Conservation (phyloP, 345 rosid genomes). For the Eucalyptus shirleyi region DNA sequence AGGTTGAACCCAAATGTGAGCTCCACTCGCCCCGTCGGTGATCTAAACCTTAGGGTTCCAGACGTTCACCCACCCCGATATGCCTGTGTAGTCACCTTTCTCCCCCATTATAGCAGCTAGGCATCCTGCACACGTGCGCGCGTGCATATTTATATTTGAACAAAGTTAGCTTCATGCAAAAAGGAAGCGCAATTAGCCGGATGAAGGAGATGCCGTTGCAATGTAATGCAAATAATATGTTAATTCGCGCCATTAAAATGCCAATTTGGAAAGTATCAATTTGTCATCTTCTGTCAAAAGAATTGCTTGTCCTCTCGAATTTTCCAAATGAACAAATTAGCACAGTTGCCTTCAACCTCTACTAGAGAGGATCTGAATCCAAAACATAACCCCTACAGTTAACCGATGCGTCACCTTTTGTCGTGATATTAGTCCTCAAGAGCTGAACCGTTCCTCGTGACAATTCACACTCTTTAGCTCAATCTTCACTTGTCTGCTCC, state of each 20-base stretch:
- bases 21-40: not conserved
- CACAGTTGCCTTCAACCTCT: not conserved
- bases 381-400: not conserved
- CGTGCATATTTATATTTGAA: fast-evolving
- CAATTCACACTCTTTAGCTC: not conserved
- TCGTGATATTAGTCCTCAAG: not conserved
- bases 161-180: not conserved
- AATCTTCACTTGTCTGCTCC: not conserved
- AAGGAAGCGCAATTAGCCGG: not conserved
- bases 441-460: not conserved
- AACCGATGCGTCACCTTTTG: fast-evolving
- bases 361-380: not conserved
- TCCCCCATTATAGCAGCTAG: not conserved
- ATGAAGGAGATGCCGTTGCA: not conserved
- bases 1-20: not conserved
- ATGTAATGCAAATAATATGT: not conserved
- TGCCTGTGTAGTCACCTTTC: not conserved
- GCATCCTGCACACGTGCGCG: not conserved
- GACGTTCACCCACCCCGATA: fast-evolving
- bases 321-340: not conserved
- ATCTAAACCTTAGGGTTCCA: not conserved
- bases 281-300: not conserved
- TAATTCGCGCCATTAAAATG: not conserved
- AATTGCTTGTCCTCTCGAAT: not conserved
- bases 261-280: not conserved